Percentiles rank a stretch among this genome's conserved stretches.
Conservation (phyloP, 495 filamentous ascomycete species). For the Aspergillus cristatus region DNA sequence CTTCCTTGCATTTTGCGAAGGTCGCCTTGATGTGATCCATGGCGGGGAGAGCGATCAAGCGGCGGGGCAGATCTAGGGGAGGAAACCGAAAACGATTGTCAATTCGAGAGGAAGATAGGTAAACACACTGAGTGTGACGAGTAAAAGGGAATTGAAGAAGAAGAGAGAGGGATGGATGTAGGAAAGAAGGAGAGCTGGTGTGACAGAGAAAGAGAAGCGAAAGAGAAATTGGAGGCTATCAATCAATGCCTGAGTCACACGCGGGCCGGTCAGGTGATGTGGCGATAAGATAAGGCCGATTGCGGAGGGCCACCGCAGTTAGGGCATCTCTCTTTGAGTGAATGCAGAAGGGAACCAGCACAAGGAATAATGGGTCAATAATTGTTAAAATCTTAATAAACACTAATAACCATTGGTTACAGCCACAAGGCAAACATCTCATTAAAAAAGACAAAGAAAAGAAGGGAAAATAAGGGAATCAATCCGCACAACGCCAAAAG, state of each 20-base stretch:
- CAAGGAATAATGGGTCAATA: no score
- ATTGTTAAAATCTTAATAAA: no score
- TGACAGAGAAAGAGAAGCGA: constrained; percentile 2
- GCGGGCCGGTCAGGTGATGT: constrained; percentile 14
- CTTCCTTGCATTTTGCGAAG: constrained; percentile 78
- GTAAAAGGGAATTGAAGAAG: neutral
- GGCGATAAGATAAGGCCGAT: constrained; percentile 20
- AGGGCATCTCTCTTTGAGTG: no score
- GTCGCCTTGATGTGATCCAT: constrained; percentile 80
- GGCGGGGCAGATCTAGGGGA: constrained; percentile 12
- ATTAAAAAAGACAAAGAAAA: neutral
- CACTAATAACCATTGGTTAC: no score
- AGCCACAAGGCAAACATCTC: no score
- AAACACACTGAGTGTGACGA: constrained; percentile 1
- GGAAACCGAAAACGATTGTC: neutral
- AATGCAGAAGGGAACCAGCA: no score
- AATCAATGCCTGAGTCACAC: neutral
- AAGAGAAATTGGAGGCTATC: constrained; percentile 1
- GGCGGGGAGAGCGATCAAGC: constrained; percentile 7
- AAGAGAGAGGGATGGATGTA: neutral
- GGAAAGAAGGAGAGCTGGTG: neutral
- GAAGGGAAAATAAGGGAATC: neutral
- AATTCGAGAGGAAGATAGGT: neutral
- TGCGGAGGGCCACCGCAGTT: no score
- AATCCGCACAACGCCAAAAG: constrained; percentile 16